phyloP scores from a whole-genome alignment of 768 basidiomycete genomes.

The Exsudoporus frostii region DNA sequence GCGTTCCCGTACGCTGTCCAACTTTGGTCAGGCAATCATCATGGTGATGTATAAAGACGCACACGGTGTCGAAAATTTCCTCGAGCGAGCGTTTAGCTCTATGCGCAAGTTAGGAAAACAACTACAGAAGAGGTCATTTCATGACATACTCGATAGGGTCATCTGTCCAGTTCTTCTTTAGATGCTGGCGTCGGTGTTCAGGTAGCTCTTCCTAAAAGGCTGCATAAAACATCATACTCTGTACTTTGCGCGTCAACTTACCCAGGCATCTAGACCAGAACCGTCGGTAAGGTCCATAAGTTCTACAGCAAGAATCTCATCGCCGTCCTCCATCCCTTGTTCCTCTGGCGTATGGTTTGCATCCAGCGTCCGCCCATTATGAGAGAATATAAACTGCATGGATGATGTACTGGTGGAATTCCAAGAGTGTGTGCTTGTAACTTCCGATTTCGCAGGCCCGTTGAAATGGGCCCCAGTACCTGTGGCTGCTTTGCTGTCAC shows the following conservation, averaged over 20 bases:
- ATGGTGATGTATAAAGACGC: slow-evolving; percentile 32
- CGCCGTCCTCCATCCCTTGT: slow-evolving; percentile 81
- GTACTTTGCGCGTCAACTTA: slow-evolving; percentile 32
- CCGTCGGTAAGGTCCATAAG: slow-evolving; percentile 85
- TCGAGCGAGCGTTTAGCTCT: slow-evolving; percentile 76
- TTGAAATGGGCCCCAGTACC: slow-evolving; percentile 37
- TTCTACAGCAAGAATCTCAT: slow-evolving; percentile 87
- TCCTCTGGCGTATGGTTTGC: slow-evolving; percentile 84
- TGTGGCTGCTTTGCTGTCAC: slow-evolving; percentile 31
- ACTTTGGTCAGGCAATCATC: not conserved
- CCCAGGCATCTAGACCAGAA: slow-evolving; percentile 59
- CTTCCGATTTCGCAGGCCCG: slow-evolving; percentile 50
- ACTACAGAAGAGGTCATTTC: slow-evolving; percentile 1
- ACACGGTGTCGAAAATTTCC: slow-evolving; percentile 86
- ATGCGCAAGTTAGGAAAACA: not conserved
- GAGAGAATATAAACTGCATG: slow-evolving; percentile 84
- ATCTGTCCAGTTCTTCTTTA: slow-evolving; percentile 81
- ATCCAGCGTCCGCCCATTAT: slow-evolving; percentile 76
- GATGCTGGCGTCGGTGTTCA: slow-evolving; percentile 60
- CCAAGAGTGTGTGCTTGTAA: slow-evolving; percentile 43
- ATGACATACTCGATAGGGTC: slow-evolving; percentile 66
- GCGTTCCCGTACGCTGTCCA: slow-evolving; percentile 71
- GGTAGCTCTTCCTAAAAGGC: slow-evolving; percentile 56
- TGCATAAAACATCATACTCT: not conserved
- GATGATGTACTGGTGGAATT: slow-evolving; percentile 38